A percentile compares a stretch with the other conserved stretches of the same genome.
phyloP scores from a whole-genome alignment of 2,329 filamentous ascomycete species.

The Ophiostoma ulmi region DNA sequence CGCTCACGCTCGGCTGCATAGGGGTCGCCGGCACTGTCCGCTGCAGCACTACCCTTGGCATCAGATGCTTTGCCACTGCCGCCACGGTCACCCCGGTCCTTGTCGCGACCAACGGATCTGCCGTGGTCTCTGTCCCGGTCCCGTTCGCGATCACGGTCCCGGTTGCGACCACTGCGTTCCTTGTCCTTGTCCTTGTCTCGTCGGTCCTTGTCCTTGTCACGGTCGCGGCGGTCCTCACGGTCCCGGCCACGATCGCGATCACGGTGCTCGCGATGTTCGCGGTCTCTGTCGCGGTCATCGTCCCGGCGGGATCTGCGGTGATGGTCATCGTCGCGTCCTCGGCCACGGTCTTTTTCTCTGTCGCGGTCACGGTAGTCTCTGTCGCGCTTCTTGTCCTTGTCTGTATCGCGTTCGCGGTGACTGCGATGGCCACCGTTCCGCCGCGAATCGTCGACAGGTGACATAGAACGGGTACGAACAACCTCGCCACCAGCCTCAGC shows the following conservation, averaged over 20 bases:
- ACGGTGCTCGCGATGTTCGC: constrained; percentile 2
- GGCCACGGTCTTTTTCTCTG: constrained; percentile 28
- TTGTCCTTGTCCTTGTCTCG: constrained; percentile 16
- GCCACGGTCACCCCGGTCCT: constrained; percentile 28
- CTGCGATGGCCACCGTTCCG: constrained; percentile 20
- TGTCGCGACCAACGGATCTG: constrained; percentile 30
- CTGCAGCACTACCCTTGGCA: constrained; percentile 8
- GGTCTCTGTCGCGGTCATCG: constrained; percentile 23
- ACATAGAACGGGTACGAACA: constrained; percentile 21
- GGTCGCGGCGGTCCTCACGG: constrained; percentile 26
- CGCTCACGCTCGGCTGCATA: constrained; percentile 66
- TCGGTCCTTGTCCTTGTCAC: constrained; percentile 10
- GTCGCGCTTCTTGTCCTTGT: constrained; percentile 37
- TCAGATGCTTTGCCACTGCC: constrained; percentile 24
- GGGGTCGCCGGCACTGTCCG: constrained; percentile 42
- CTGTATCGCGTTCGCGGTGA: constrained; percentile 23
- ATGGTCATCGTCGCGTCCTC: constrained; percentile 1
- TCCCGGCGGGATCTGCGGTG: constrained; percentile 20
- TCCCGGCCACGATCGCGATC: constrained; percentile 12
- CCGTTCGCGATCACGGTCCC: constrained; percentile 30
- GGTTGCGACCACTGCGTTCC: constrained; percentile 17
- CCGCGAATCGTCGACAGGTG: constrained; percentile 20
- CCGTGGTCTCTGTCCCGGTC: constrained; percentile 22
- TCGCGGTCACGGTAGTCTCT: constrained; percentile 31
- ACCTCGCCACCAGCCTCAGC: constrained; percentile 1